phyloP scores from a whole-genome alignment of 2,329 filamentous ascomycete genomes.

The Colletotrichum sp. region DNA sequence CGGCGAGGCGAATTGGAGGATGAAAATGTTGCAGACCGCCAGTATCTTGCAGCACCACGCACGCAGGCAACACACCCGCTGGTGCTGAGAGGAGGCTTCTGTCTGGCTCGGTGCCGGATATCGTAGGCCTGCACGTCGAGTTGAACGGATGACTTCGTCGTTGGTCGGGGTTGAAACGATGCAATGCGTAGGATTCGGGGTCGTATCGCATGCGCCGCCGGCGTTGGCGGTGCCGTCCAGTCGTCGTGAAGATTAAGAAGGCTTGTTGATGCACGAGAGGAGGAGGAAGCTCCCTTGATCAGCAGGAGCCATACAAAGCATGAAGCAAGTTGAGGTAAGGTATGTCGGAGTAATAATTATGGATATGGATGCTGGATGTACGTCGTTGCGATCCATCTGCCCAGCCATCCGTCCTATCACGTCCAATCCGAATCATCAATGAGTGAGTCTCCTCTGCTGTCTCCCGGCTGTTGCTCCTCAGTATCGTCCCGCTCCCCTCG shows the following conservation, averaged over 20 bases:
- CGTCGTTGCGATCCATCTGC: conserved; percentile 2
- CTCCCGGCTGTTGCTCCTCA: background rate
- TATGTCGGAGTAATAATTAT: conserved; percentile 3
- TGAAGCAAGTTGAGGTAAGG: background rate
- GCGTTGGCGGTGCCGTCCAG: background rate
- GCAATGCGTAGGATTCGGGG: background rate
- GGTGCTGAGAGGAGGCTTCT: background rate
- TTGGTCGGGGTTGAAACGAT: background rate
- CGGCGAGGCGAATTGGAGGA: conserved; percentile 3
- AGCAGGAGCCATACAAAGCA: background rate
- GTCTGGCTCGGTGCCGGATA: background rate
- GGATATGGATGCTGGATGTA: conserved; percentile 4
- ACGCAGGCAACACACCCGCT: background rate
- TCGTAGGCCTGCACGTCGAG: background rate
- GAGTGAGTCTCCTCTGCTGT: background rate
- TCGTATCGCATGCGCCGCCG: background rate
- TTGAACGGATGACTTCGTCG: background rate
- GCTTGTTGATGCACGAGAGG: background rate
- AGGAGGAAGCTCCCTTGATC: background rate
- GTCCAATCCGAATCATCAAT: background rate
- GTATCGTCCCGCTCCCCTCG: background rate
- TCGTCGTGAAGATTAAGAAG: background rate
- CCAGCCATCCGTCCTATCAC: background rate
- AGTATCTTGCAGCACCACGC: conserved; percentile 9
- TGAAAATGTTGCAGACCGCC: conserved; percentile 18